These are phyloP conservation scores for Blastocystis sp. DNA, from an alignment of 352 stramenopile species.

Conservation along the genomic window DNA sequence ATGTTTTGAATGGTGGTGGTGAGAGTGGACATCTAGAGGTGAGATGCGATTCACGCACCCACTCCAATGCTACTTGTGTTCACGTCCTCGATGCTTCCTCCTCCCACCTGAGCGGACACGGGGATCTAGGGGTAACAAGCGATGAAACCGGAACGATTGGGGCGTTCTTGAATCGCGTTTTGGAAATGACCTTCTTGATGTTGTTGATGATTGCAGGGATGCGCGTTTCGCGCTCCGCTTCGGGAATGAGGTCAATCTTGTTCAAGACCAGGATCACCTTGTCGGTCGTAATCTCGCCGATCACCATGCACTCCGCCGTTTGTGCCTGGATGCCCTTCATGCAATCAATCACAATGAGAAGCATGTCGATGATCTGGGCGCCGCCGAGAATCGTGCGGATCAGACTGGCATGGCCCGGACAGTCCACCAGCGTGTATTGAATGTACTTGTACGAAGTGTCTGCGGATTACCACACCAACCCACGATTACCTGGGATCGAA, in stretches of 20 bases:
- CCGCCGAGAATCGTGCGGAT: slow-evolving; percentile 98
- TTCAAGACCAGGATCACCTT: slow-evolving; percentile 90
- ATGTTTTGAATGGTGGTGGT: not conserved
- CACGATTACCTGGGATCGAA: slow-evolving; percentile 55
- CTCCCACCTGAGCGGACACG: slow-evolving; percentile 55
- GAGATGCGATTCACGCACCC: not conserved
- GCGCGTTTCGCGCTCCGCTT: slow-evolving; percentile 74
- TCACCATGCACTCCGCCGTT: slow-evolving; percentile 93
- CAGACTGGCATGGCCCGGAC: slow-evolving; percentile 92
- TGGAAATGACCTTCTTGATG: slow-evolving; percentile 76
- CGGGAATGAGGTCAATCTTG: slow-evolving; percentile 90
- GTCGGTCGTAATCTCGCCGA: slow-evolving; percentile 84
- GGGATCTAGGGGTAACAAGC: slow-evolving; percentile 28
- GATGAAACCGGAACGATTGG: slow-evolving; percentile 79
- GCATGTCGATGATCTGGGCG: slow-evolving; percentile 95
- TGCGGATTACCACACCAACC: slow-evolving; percentile 72
- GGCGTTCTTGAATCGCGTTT: slow-evolving; percentile 79
- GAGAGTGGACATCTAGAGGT: slow-evolving; percentile 16
- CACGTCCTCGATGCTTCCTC: slow-evolving; percentile 60
- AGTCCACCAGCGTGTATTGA: slow-evolving; percentile 90
- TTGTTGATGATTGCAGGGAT: slow-evolving; percentile 78
- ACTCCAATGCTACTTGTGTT: slow-evolving; percentile 64
- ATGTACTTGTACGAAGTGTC: slow-evolving; percentile 73
- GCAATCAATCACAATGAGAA: slow-evolving; percentile 89
- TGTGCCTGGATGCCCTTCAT: slow-evolving; percentile 95